Conservation (phyloP, 176 grass and related monocot genomes). For the Eleusine coracana region DNA sequence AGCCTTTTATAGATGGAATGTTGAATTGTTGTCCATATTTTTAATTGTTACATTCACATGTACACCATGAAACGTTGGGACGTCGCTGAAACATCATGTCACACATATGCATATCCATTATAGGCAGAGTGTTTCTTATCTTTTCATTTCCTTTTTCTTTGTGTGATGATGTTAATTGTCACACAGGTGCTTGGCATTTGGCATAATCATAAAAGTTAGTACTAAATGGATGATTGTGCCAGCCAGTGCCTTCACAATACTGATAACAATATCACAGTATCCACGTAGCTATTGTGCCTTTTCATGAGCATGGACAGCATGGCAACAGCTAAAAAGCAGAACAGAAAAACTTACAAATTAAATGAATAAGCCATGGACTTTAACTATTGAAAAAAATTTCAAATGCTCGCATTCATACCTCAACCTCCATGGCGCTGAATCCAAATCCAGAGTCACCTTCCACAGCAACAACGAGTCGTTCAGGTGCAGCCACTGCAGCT, state of each 20-base stretch:
- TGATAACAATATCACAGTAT: neutral
- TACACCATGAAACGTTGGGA: neutral
- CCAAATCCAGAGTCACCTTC: slow-evolving; percentile 97
- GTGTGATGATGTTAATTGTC: neutral
- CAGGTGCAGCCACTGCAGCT: slow-evolving; percentile 69
- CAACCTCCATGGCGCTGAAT: slow-evolving; percentile 98
- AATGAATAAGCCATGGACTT: neutral
- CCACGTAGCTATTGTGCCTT: neutral
- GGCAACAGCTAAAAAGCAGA: neutral
- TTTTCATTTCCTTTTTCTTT: neutral
- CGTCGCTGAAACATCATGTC: neutral
- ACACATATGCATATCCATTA: neutral
- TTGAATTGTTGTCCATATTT: neutral
- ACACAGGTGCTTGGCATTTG: neutral
- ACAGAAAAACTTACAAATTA: neutral
- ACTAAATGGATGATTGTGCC: neutral
- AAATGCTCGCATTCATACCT: slow-evolving; percentile 55
- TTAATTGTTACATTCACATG: neutral
- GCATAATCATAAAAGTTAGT: neutral
- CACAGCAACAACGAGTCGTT: slow-evolving; percentile 81
- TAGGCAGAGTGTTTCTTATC: neutral
- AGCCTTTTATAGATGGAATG: neutral
- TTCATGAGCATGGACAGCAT: neutral
- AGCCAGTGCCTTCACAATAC: neutral
- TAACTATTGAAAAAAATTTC: neutral